Evolutionary conservation across 1,139 yeast species (phyloP).

Genomic region (Candida anutae): DNA sequence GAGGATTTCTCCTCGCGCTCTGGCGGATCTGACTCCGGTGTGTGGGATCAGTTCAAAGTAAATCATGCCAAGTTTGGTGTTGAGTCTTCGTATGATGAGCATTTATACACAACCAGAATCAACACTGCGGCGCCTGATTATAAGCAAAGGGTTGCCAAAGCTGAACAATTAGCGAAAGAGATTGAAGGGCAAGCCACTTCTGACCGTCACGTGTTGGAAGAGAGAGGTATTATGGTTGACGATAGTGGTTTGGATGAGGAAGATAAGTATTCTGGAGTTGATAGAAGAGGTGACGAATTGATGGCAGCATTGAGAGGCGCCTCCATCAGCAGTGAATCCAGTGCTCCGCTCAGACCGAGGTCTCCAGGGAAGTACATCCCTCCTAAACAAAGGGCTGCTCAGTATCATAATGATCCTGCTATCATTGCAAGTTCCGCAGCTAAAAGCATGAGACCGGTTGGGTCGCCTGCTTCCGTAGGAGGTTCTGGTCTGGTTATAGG

Average conservation of each 20-base stretch:
- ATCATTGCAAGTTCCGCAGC: conserved; percentile 50
- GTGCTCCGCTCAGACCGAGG: conserved; percentile 4
- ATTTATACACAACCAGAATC: conserved; percentile 79
- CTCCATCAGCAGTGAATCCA: conserved; percentile 12
- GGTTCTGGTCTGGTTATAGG: background rate
- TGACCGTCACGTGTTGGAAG: conserved; percentile 82
- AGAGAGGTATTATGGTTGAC: conserved; percentile 71
- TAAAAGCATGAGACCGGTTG: background rate
- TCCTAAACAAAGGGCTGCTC: conserved; percentile 60
- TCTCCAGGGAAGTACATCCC: conserved; percentile 44
- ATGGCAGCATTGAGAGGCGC: conserved; percentile 50
- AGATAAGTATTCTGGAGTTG: conserved; percentile 91
- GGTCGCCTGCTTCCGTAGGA: background rate
- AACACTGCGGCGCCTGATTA: conserved; percentile 72
- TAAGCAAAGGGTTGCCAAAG: conserved; percentile 54
- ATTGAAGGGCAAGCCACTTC: conserved; percentile 65
- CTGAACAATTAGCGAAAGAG: conserved; percentile 75
- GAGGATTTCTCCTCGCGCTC: conserved; percentile 29
- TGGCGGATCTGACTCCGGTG: conserved; percentile 17
- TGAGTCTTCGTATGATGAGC: conserved; percentile 80
- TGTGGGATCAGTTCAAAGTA: conserved; percentile 92
- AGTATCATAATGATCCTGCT: conserved; percentile 70
- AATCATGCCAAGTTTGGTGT: conserved; percentile 87
- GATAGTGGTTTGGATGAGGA: conserved; percentile 92
- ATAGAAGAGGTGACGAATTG: conserved; percentile 52